Evolutionary conservation across 164 flowering plant genomes (phyloP), one percentile per base, ranked within the genome.

Genomic region (Vitis labrusca): DNA sequence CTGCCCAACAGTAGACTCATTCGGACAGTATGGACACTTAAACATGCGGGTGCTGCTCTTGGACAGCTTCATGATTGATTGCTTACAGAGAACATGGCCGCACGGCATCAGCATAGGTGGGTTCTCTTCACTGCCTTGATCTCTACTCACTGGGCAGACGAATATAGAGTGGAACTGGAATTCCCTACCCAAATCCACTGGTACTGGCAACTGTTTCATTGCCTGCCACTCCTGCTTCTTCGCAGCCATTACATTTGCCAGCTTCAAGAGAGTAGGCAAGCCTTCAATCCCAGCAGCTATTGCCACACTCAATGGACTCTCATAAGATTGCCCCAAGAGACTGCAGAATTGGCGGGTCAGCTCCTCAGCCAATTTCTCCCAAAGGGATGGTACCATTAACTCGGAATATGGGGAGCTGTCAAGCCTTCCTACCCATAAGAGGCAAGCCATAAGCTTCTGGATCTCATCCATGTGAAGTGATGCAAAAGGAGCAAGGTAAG

Each of bases 11-110:
- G 82, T 79, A 50, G 86, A 73, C 37, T 85, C 89, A 10, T 63
- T 8, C 3, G 97, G 98, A 69, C 98, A 94, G 61, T 88, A 92
- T 0, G 98, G 97, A 62, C 98, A 94, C 85, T 92, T 94, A 79
- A 94, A 94, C 14, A 2, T 17, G 55, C 82, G 81, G 1, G 88
- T 78, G 81, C 79, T 77, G 72, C 80, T 86, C 73, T 88, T 89
- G 2, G 97, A 91, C 76, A 94, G 76, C 78, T 87, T 94, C 74
- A 72, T 64, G 27, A 94, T 91, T 1, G 97, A 91, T 61, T 86
- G 90, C 84, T 82, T 87, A 83, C 95, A 91, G 8, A 94, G 86
- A 10, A 87, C 93, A 58, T 92, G 99, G n/a, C 95, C 95, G 65
- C 98, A 94, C 0, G 88, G 73, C 91, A 92, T 83, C 80, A 92